phyloP scores from a whole-genome alignment of 495 filamentous ascomycete genomes.

The Endocarpon pusillum region DNA sequence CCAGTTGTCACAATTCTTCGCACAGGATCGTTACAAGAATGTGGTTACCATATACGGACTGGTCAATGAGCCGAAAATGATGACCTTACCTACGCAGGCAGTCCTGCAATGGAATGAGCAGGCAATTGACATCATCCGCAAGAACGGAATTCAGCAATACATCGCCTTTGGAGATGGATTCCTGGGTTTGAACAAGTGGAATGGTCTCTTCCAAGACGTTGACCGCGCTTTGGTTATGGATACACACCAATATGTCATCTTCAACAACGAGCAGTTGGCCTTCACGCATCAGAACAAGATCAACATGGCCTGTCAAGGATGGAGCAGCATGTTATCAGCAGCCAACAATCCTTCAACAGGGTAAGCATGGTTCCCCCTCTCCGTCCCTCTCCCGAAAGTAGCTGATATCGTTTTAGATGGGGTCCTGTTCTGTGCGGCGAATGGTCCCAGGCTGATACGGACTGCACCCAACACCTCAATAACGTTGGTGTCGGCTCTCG shows the following conservation, averaged over 20 bases:
- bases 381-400: neutral
- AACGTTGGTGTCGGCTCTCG: constrained; percentile 76
- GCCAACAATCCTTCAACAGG: constrained; percentile 58
- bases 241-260: constrained; percentile 87
- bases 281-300: constrained; percentile 61
- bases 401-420: constrained; percentile 33
- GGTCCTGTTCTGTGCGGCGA: constrained; percentile 95
- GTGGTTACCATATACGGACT: constrained; percentile 73
- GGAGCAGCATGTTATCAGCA: constrained; percentile 57
- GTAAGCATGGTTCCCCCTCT: constrained; percentile 17
- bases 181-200: constrained; percentile 63
- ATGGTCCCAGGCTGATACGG: constrained; percentile 96
- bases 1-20: constrained; percentile 66
- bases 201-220: constrained; percentile 40
- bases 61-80: constrained; percentile 76
- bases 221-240: constrained; percentile 52
- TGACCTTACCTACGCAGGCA: constrained; percentile 31
- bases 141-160: constrained; percentile 48
- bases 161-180: constrained; percentile 75
- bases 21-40: constrained; percentile 71
- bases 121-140: constrained; percentile 45
- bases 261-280: constrained; percentile 59
- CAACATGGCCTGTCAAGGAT: constrained; percentile 68
- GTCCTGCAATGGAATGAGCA: constrained; percentile 56
- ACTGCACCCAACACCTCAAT: constrained; percentile 77